Conservation (phyloP, 129 eudicot species). For the Gnaphalium uliginosum region DNA sequence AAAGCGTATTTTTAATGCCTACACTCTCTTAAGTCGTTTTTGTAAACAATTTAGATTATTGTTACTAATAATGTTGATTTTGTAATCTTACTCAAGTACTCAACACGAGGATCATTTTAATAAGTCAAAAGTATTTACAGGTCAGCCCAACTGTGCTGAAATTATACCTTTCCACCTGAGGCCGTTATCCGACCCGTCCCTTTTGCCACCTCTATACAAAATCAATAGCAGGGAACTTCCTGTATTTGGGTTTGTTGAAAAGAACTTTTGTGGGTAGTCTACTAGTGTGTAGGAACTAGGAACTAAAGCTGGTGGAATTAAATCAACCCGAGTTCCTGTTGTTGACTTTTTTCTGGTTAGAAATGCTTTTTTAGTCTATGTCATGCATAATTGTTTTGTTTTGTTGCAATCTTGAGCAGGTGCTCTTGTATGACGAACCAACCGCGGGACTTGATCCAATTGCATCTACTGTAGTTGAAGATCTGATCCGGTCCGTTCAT, state of each 20-base stretch:
- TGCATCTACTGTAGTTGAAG: slow-evolving; percentile 98
- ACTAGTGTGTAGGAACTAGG: not conserved
- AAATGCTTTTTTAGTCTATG: not conserved
- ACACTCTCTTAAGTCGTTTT: not conserved
- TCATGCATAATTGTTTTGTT: not conserved
- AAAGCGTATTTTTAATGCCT: not conserved
- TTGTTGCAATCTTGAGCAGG: slow-evolving; percentile 49
- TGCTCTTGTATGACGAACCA: slow-evolving; percentile 91
- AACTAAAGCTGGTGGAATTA: not conserved
- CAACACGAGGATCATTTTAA: not conserved
- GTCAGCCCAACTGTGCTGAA: not conserved
- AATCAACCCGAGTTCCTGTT: not conserved
- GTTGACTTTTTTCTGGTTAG: not conserved
- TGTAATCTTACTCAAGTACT: not conserved
- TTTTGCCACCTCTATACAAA: not conserved
- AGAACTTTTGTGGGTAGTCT: not conserved
- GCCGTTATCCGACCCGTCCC: not conserved
- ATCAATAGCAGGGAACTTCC: not conserved
- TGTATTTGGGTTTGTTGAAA: not conserved
- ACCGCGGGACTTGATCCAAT: slow-evolving; percentile 99
- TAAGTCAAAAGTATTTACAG: no score
- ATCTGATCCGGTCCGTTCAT: slow-evolving; percentile 94
- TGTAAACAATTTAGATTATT: not conserved
- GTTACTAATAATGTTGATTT: no score
- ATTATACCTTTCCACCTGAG: not conserved